Conservation (phyloP, 1,284 basidiomycete species). For the Apiotrichum mycotoxinovorans region DNA sequence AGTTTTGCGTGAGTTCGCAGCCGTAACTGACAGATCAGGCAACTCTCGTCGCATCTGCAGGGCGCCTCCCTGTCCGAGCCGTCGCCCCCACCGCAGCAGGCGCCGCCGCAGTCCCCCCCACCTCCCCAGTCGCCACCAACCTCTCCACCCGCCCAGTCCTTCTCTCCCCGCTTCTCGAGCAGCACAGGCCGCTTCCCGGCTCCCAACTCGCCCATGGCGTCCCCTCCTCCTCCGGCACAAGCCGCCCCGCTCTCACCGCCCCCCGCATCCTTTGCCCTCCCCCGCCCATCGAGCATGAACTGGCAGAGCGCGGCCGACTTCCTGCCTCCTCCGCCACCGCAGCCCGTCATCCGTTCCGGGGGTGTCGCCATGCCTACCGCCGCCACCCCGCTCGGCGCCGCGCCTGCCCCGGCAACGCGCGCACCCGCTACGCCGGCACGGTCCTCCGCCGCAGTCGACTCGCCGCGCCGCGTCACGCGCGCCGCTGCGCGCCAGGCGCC, state of each 20-base stretch:
- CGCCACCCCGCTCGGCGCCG: slow-evolving; percentile 22
- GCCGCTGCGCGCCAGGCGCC: slow-evolving; percentile 27
- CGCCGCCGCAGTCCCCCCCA: slow-evolving; percentile 11
- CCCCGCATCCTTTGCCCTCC: slow-evolving; percentile 28
- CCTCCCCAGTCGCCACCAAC: slow-evolving; percentile 7
- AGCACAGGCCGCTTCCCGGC: slow-evolving; percentile 9
- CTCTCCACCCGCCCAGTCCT: neutral
- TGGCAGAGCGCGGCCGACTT: slow-evolving; percentile 45
- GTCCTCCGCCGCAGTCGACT: slow-evolving; percentile 12
- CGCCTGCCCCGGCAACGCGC: slow-evolving; percentile 12
- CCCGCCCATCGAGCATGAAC: slow-evolving; percentile 37
- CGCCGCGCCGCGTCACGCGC: slow-evolving; percentile 40
- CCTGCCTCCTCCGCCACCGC: slow-evolving; percentile 47
- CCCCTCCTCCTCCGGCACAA: slow-evolving; percentile 16
- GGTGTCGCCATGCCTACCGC: slow-evolving; percentile 33
- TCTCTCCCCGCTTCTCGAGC: slow-evolving; percentile 9
- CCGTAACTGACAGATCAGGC: slow-evolving; percentile 6
- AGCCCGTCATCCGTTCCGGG: slow-evolving; percentile 40
- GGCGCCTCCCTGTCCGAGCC: slow-evolving; percentile 17
- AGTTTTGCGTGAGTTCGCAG: slow-evolving; percentile 9
- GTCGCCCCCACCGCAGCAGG: slow-evolving; percentile 5
- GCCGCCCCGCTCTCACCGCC: slow-evolving; percentile 15
- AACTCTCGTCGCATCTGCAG: slow-evolving; percentile 27
- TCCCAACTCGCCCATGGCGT: slow-evolving; percentile 11
- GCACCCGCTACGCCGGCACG: neutral